phyloP scores from a whole-genome alignment of 345 rosid genomes.

The Salix caprea region DNA sequence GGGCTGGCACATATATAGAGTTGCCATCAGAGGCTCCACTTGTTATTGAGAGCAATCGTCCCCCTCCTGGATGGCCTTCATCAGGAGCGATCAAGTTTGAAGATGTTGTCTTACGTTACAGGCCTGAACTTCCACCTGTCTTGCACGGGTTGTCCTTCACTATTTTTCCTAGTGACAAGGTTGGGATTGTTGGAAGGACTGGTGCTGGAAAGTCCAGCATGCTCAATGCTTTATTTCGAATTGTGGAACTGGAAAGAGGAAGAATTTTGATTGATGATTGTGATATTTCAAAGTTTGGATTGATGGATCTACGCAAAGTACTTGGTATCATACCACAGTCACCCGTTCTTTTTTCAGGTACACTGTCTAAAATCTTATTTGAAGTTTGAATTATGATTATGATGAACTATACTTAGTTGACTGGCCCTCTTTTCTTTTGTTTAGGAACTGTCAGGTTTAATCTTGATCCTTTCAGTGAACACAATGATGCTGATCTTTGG shows the following conservation, averaged over 20 bases:
- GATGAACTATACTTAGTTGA: neutral
- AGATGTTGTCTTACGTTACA: conserved; percentile 87
- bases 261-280: conserved; percentile 81
- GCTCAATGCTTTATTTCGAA: conserved; percentile 88
- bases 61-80: conserved; percentile 99
- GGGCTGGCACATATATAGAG: conserved; percentile 81
- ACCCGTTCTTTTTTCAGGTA: conserved; percentile 99
- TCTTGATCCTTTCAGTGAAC: conserved; percentile 96
- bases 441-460: conserved; percentile 91
- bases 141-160: conserved; percentile 75
- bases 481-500: conserved; percentile 97
- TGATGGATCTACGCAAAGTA: conserved; percentile 86
- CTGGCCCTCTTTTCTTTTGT: conserved; percentile 2
- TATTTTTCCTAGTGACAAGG: conserved; percentile 87
- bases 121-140: conserved; percentile 94
- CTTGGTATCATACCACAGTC: conserved; percentile 98
- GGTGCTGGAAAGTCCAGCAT: conserved; percentile 99
- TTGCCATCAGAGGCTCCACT: conserved; percentile 86
- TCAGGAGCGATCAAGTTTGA: conserved; percentile 89
- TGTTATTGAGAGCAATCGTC: conserved; percentile 73
- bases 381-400: neutral
- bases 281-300: conserved; percentile 72
- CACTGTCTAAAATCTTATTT: neutral
- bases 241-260: conserved; percentile 92
- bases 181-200: conserved; percentile 98